These are phyloP conservation scores for Phytophthora rubi DNA, from an alignment of 352 stramenopile species.

Conservation along the genomic window DNA sequence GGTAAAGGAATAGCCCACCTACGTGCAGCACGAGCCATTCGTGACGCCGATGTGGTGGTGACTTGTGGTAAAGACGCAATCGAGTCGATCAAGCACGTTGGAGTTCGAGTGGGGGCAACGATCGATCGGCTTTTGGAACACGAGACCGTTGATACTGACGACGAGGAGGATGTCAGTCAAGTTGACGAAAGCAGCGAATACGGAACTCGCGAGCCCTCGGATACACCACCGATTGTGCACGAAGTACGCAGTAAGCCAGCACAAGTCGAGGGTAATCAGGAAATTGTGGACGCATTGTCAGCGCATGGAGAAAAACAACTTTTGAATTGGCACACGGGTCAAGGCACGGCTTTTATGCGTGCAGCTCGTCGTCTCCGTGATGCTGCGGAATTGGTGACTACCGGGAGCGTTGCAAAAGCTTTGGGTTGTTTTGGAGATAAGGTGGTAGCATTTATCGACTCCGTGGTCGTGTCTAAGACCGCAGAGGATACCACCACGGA, in stretches of 20 bases:
- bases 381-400: not conserved
- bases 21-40: slow-evolving; percentile 55
- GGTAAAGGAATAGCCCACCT: slow-evolving; percentile 67
- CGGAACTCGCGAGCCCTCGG: not conserved
- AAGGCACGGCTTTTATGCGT: not conserved
- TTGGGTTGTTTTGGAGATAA: not conserved
- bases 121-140: not conserved
- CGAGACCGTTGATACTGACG: not conserved
- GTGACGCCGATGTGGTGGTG: slow-evolving; percentile 52
- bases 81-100: not conserved
- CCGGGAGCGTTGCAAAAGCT: not conserved
- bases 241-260: not conserved
- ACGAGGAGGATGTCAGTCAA: not conserved
- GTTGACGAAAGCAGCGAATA: not conserved
- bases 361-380: not conserved
- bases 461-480: not conserved
- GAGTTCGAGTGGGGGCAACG: not conserved
- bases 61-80: not conserved
- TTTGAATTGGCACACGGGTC: not conserved
- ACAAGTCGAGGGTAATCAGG: not conserved
- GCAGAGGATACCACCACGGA: not conserved
- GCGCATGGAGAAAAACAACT: not conserved
- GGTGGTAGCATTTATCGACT: not conserved
- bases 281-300: not conserved
- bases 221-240: not conserved